Evolutionary conservation across 331 rosid genomes (phyloP).

Genomic region (Quercus lobata): DNA sequence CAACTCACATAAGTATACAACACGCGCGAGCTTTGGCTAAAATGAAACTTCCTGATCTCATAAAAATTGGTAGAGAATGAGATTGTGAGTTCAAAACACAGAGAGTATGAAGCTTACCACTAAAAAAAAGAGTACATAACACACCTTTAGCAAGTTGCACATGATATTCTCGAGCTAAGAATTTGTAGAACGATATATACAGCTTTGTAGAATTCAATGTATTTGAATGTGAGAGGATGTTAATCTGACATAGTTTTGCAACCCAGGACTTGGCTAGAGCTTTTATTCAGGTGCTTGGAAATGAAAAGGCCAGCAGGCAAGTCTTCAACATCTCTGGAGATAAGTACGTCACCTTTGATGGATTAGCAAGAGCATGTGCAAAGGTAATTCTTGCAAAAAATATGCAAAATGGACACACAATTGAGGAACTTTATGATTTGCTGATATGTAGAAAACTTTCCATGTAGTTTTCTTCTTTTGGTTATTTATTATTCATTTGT

Average conservation of each 20-base stretch:
- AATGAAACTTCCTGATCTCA: no score
- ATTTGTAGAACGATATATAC: background rate
- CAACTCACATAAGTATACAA: background rate
- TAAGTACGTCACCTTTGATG: constrained; percentile 85
- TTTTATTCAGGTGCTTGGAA: constrained; percentile 78
- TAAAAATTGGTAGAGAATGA: no score
- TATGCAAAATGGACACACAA: background rate
- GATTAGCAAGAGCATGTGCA: constrained; percentile 94
- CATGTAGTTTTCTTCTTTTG: background rate
- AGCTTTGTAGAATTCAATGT: background rate
- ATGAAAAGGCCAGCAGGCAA: constrained; percentile 83
- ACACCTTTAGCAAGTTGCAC: background rate
- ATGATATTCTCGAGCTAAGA: background rate
- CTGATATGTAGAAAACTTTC: background rate
- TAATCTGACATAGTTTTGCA: constrained; percentile 15
- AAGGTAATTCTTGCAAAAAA: constrained; percentile 43
- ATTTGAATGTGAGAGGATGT: background rate
- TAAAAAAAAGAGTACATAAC: background rate
- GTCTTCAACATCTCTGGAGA: constrained; percentile 95
- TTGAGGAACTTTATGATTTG: background rate
- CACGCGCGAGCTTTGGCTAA: no score
- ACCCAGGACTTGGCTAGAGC: constrained; percentile 84
- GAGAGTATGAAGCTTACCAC: no score
- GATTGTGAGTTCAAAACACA: no score
- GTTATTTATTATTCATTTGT: background rate